Evolutionary conservation across 768 basidiomycete species (phyloP).

Genomic region (Rossbeevera mucosa): DNA sequence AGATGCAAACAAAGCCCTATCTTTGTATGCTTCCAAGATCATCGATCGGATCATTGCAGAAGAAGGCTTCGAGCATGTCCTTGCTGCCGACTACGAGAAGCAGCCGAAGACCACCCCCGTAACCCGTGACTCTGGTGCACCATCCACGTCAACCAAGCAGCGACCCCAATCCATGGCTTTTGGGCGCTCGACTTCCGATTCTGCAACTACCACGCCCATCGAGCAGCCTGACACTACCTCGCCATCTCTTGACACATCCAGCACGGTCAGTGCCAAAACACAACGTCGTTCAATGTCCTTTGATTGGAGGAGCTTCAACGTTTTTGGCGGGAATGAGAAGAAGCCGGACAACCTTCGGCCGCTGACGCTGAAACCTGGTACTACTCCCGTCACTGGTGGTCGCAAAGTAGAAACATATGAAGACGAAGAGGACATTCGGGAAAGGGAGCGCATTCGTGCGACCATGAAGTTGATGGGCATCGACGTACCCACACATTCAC

Average conservation of each 20-base stretch:
- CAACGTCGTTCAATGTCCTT: conserved; percentile 79
- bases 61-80: conserved; percentile 95
- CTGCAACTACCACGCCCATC: conserved; percentile 33
- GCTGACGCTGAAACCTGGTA: conserved; percentile 67
- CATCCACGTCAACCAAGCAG: conserved; percentile 33
- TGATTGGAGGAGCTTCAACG: conserved; percentile 76
- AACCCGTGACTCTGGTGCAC: conserved; percentile 19
- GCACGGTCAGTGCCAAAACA: conserved; percentile 33
- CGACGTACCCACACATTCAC: conserved; percentile 52
- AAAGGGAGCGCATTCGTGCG: conserved; percentile 82
- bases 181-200: conserved; percentile 33
- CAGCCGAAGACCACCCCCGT: conserved; percentile 42
- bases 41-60: conserved; percentile 95
- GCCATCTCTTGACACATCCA: conserved; percentile 22
- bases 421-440: conserved; percentile 87
- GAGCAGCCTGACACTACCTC: conserved; percentile 21
- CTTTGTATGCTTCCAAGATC: conserved; percentile 94
- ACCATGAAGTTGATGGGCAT: conserved; percentile 96
- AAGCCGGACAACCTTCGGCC: conserved; percentile 63
- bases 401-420: conserved; percentile 83
- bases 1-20: conserved; percentile 94
- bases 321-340: conserved; percentile 61
- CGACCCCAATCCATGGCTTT: conserved; percentile 64
- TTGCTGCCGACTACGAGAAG: conserved; percentile 86
- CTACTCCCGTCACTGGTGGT: conserved; percentile 50